phyloP scores from a whole-genome alignment of 805 yeast species.

The Pichia scutulata region DNA sequence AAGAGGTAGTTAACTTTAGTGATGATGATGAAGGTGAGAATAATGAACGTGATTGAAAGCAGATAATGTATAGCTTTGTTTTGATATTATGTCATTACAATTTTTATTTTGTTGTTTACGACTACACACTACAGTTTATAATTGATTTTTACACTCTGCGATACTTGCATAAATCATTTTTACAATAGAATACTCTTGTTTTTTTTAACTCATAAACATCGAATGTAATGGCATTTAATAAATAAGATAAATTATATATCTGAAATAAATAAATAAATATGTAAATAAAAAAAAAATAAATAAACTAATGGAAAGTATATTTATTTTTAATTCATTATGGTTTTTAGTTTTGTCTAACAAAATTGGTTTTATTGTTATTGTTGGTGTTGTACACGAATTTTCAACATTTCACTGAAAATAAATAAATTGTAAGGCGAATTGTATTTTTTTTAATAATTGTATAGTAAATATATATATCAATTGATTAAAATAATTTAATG shows the following conservation, averaged over 20 bases:
- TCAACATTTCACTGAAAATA: not conserved
- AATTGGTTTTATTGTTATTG: not conserved
- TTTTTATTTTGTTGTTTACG: not conserved
- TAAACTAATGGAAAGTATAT: not conserved
- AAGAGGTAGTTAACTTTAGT: constrained; percentile 21
- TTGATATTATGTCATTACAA: not conserved
- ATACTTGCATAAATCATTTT: not conserved
- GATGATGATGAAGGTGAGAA: constrained; percentile 18
- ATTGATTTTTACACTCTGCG: not conserved
- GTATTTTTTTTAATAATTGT: not conserved
- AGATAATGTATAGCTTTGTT: not conserved
- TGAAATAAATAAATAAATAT: constrained; percentile 7
- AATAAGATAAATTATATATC: constrained; percentile 4
- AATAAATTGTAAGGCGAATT: not conserved
- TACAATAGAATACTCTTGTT: not conserved
- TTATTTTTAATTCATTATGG: not conserved
- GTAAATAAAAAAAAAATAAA: not conserved
- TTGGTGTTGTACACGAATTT: not conserved
- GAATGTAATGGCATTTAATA: constrained; percentile 9
- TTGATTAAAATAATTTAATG: constrained; percentile 6
- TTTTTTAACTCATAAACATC: constrained; percentile 5
- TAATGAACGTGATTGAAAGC: not conserved
- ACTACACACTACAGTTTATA: not conserved
- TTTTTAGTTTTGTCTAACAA: not conserved
- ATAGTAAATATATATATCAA: not conserved